These are phyloP conservation scores for Metschnikowia lochheadii DNA, from an alignment of 805 yeast genomes.

Conservation along the genomic window DNA sequence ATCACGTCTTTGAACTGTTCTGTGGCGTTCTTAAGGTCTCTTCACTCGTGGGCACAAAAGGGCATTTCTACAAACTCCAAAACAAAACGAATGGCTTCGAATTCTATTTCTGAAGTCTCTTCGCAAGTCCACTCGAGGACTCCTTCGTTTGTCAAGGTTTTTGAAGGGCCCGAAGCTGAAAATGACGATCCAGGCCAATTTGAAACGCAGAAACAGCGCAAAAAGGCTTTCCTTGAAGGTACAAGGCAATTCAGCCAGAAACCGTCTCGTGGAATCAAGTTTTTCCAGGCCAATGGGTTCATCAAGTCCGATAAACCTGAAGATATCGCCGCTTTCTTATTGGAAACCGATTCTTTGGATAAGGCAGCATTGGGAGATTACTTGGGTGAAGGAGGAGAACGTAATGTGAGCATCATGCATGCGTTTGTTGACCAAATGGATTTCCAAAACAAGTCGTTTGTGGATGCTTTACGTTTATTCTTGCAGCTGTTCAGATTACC, in stretches of 20 bases:
- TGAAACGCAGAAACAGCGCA: slow-evolving; percentile 77
- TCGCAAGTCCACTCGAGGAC: slow-evolving; percentile 23
- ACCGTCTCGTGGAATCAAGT: slow-evolving; percentile 74
- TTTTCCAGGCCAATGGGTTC: slow-evolving; percentile 59
- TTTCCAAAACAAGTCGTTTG: slow-evolving; percentile 63
- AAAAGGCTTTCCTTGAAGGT: slow-evolving; percentile 76
- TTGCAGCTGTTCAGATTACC: slow-evolving; percentile 90
- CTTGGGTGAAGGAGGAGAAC: slow-evolving; percentile 82
- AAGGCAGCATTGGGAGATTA: slow-evolving; percentile 85
- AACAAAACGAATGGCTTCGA: slow-evolving; percentile 10
- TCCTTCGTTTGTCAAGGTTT: slow-evolving; percentile 22
- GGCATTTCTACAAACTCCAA: slow-evolving; percentile 22
- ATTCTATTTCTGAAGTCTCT: slow-evolving; percentile 7
- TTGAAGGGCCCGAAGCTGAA: slow-evolving; percentile 49
- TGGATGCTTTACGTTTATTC: slow-evolving; percentile 80
- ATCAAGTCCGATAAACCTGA: slow-evolving; percentile 56
- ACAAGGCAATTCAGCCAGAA: slow-evolving; percentile 76
- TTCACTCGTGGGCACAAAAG: slow-evolving; percentile 83
- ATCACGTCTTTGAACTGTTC: slow-evolving; percentile 75
- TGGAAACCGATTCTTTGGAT: slow-evolving; percentile 71
- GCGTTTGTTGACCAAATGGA: slow-evolving; percentile 88
- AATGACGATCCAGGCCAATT: slow-evolving; percentile 78
- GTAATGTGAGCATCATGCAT: slow-evolving; percentile 81
- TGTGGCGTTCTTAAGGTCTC: slow-evolving; percentile 75
- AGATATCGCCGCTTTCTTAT: slow-evolving; percentile 70